These are phyloP conservation scores for Penicillium tannophilum DNA, from an alignment of 495 filamentous ascomycete species.

Conservation along the genomic window DNA sequence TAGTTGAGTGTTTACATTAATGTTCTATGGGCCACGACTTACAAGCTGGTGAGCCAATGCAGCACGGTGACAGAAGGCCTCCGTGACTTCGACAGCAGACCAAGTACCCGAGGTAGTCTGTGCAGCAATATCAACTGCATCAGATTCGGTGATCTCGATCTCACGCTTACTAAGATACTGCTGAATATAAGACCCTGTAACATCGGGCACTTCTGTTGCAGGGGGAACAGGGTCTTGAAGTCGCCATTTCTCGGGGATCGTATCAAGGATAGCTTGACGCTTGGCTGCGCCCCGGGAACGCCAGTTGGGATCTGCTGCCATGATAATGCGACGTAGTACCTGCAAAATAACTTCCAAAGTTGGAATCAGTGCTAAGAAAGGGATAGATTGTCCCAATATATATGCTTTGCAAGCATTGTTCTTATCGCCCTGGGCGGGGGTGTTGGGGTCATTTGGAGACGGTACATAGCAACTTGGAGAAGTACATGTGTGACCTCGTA, in stretches of 20 bases:
- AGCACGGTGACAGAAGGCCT: slow-evolving; percentile 59
- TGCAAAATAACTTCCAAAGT: too few species aligned
- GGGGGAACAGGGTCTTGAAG: slow-evolving; percentile 50
- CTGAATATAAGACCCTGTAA: slow-evolving; percentile 62
- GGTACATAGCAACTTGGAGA: slow-evolving; percentile 7
- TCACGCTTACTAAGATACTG: slow-evolving; percentile 57
- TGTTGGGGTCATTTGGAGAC: slow-evolving; percentile 25
- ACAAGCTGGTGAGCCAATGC: slow-evolving; percentile 60
- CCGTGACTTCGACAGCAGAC: slow-evolving; percentile 53
- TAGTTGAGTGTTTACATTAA: not conserved
- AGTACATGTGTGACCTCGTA: not conserved
- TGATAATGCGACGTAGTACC: not conserved
- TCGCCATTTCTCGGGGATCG: slow-evolving; percentile 62
- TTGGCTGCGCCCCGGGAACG: slow-evolving; percentile 50
- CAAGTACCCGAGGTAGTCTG: slow-evolving; percentile 49
- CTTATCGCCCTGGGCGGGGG: slow-evolving; percentile 18
- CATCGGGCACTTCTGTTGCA: slow-evolving; percentile 55
- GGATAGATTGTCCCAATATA: not conserved
- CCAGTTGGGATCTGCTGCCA: slow-evolving; percentile 37
- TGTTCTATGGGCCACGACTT: slow-evolving; percentile 5
- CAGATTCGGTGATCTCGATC: slow-evolving; percentile 58
- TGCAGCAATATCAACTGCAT: slow-evolving; percentile 51
- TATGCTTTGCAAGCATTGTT: not conserved
- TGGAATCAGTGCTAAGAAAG: too few species aligned
- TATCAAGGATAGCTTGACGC: slow-evolving; percentile 50